These are phyloP conservation scores for Rhynchosporium agropyri DNA, from an alignment of 2,329 filamentous ascomycete genomes.

Conservation along the genomic window DNA sequence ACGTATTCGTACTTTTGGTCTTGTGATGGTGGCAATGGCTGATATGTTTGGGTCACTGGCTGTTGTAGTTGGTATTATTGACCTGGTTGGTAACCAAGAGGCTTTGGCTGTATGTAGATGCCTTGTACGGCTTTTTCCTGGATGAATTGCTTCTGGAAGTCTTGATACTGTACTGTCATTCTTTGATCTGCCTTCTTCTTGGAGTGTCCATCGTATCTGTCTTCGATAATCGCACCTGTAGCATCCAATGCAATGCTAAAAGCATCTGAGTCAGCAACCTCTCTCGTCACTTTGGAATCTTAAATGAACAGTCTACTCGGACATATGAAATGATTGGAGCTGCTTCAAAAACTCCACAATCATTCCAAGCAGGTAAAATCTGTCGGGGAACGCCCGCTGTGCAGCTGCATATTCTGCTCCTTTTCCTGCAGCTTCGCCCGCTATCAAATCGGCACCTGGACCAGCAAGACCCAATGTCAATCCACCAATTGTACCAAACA, in stretches of 20 bases:
- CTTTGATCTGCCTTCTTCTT: slow-evolving; percentile 45
- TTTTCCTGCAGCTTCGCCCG: slow-evolving; percentile 44
- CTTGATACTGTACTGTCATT: slow-evolving; percentile 42
- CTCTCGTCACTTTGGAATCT: no score
- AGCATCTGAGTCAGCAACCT: not conserved
- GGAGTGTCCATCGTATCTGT: slow-evolving; percentile 43
- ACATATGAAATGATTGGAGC: no score
- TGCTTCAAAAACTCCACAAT: not conserved
- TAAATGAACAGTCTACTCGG: no score
- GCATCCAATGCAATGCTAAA: slow-evolving; percentile 43
- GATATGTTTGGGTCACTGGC: slow-evolving; percentile 15
- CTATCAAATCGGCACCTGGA: slow-evolving; percentile 44
- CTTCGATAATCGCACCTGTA: slow-evolving; percentile 44
- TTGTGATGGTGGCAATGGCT: slow-evolving; percentile 17
- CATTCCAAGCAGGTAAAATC: not conserved
- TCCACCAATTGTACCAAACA: slow-evolving; percentile 45
- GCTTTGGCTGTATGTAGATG: slow-evolving; percentile 7
- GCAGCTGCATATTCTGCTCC: slow-evolving; percentile 44
- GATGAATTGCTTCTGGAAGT: slow-evolving; percentile 36
- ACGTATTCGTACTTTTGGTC: slow-evolving; percentile 28
- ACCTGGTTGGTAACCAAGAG: slow-evolving; percentile 20
- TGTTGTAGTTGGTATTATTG: slow-evolving; percentile 7
- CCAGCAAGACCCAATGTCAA: slow-evolving; percentile 45
- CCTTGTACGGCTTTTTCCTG: slow-evolving; percentile 35
- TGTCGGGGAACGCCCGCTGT: slow-evolving; percentile 30